These are phyloP conservation scores for Phytophthora cactorum DNA, from an alignment of 352 stramenopile species.

Conservation along the genomic window DNA sequence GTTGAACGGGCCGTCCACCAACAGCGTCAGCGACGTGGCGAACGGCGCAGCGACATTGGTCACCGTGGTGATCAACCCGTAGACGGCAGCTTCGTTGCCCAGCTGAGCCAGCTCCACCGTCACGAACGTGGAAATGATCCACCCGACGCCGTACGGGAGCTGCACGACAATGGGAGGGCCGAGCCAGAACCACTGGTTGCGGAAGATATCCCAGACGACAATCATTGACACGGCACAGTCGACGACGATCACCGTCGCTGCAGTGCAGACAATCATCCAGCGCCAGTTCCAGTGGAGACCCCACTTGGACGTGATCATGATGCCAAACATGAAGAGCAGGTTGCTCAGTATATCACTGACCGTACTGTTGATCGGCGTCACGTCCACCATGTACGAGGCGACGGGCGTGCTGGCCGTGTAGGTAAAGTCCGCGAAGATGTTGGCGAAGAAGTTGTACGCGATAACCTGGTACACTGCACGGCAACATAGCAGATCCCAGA, in stretches of 20 bases:
- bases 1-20: conserved; percentile 22
- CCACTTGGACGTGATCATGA: conserved; percentile 45
- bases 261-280: conserved; percentile 26
- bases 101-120: conserved; percentile 23
- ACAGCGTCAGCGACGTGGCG: conserved; percentile 21
- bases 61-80: conserved; percentile 26
- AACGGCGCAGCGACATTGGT: conserved; percentile 21
- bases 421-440: conserved; percentile 41
- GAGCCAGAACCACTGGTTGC: conserved; percentile 30
- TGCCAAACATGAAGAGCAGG: conserved; percentile 37
- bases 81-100: conserved; percentile 25
- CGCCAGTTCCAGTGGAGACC: conserved; percentile 35
- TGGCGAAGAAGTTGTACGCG: conserved; percentile 39
- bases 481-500: conserved; percentile 36
- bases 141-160: conserved; percentile 27
- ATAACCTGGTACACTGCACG: conserved; percentile 47
- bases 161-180: conserved; percentile 26
- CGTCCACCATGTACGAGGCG: conserved; percentile 36
- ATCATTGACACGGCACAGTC: conserved; percentile 22
- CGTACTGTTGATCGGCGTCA: conserved; percentile 39
- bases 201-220: conserved; percentile 25
- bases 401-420: conserved; percentile 35
- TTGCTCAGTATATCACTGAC: conserved; percentile 41
- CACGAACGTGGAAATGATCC: conserved; percentile 31
- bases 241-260: conserved; percentile 13